Percentiles rank a stretch among this genome's conserved stretches.
Conservation (phyloP, 257 asterid species). For the Ophiorrhiza pumila region DNA sequence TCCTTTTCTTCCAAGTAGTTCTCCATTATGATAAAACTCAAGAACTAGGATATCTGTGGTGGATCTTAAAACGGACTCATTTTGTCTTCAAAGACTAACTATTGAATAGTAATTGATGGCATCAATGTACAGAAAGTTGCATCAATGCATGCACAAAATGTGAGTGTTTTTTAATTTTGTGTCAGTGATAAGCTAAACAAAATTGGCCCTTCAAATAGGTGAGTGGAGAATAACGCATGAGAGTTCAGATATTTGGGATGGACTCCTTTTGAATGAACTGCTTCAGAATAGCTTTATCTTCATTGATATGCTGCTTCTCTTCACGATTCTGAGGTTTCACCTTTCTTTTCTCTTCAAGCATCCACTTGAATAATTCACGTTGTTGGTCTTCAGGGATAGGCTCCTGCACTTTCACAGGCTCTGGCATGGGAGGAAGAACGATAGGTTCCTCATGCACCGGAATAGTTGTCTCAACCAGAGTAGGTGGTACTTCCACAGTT, state of each 20-base stretch:
- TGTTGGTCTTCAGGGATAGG: constrained; percentile 56
- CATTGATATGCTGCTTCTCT: constrained; percentile 49
- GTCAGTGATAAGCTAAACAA: constrained; percentile 9
- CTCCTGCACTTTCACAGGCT: constrained; percentile 39
- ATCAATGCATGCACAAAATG: background rate
- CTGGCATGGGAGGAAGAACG: constrained; percentile 31
- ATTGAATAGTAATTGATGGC: background rate
- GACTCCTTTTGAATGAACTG: constrained; percentile 48
- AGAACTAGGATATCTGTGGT: background rate
- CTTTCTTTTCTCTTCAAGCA: constrained; percentile 67
- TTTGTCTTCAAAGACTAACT: background rate
- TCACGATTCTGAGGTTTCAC: constrained; percentile 44
- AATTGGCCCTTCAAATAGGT: constrained; percentile 17
- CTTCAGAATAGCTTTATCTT: constrained; percentile 67
- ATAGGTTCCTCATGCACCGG: constrained; percentile 33
- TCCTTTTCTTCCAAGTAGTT: background rate
- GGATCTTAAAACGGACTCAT: background rate
- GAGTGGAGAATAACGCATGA: constrained; percentile 7
- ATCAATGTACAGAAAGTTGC: background rate
- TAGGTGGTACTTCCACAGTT: constrained; percentile 31
- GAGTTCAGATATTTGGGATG: constrained; percentile 36
- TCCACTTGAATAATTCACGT: constrained; percentile 64
- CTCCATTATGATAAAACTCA: background rate
- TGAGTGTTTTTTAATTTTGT: constrained; percentile 2
- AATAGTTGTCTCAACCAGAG: constrained; percentile 33